Conservation (phyloP, 1,284 basidiomycete genomes). For the Porogramme epimiltina region DNA sequence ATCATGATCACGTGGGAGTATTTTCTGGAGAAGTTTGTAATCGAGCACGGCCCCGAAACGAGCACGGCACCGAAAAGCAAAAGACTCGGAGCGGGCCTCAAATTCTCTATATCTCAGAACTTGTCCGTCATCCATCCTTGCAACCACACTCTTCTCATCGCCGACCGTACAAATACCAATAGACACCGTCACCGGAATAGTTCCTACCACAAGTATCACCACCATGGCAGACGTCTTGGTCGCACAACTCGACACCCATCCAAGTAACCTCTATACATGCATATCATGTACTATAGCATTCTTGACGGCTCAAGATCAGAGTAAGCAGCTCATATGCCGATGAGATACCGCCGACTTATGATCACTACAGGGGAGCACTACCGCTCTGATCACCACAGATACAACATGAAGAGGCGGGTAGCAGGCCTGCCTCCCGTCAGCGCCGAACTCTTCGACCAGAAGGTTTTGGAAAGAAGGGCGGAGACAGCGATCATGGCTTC, state of each 20-base stretch:
- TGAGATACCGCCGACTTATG: conserved; percentile 6
- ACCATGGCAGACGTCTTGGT: conserved; percentile 17
- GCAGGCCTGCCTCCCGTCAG: conserved; percentile 90
- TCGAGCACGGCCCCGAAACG: no score
- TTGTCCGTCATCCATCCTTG: no score
- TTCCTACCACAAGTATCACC: background rate
- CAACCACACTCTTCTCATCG: background rate
- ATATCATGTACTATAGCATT: conserved; percentile 94
- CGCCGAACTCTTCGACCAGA: conserved; percentile 82
- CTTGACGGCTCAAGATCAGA: conserved; percentile 82
- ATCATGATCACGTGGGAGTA: no score
- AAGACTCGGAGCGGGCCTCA: no score
- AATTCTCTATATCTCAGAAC: no score
- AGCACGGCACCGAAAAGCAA: no score
- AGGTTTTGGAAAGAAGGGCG: conserved; percentile 79
- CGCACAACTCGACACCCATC: conserved; percentile 9
- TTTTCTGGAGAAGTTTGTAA: no score
- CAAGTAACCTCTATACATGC: conserved; percentile 77
- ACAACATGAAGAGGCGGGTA: conserved; percentile 98
- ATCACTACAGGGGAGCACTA: conserved; percentile 72
- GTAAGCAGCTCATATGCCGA: conserved; percentile 41
- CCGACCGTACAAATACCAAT: background rate
- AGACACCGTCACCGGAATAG: background rate
- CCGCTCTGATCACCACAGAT: conserved; percentile 93
- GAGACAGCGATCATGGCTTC: conserved; percentile 76